Percentiles rank a stretch among this genome's conserved stretches.
These are phyloP conservation scores for Penicillium ucsense DNA, from an alignment of 495 filamentous ascomycete genomes.

Conservation along the genomic window DNA sequence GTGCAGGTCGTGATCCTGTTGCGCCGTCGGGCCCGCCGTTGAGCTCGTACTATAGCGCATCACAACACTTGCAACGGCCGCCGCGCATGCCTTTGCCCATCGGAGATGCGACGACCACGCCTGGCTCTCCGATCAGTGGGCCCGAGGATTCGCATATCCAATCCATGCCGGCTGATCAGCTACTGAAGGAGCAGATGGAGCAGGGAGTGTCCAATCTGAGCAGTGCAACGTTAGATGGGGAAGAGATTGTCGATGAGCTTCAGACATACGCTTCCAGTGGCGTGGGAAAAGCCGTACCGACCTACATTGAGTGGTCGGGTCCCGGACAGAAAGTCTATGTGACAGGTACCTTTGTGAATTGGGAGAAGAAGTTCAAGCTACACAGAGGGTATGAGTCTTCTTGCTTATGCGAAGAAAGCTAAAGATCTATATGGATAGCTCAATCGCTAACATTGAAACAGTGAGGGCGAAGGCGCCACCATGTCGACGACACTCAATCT, in stretches of 20 bases:
- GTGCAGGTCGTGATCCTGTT: constrained; percentile 25
- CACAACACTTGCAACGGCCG: constrained; percentile 56
- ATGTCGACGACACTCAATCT: constrained; percentile 71
- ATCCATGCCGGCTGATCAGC: constrained; percentile 38
- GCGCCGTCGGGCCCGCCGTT: constrained; percentile 36
- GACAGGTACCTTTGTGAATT: constrained; percentile 91
- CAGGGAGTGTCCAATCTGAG: constrained; percentile 55
- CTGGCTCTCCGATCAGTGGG: constrained; percentile 72
- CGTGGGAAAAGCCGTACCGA: constrained; percentile 53
- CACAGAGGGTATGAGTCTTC: constrained; percentile 55
- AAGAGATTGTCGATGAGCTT: constrained; percentile 69
- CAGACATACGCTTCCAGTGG: constrained; percentile 46
- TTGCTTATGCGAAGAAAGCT: not conserved
- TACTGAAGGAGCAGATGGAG: constrained; percentile 35
- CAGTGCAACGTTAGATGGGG: constrained; percentile 65
- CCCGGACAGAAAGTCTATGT: constrained; percentile 84
- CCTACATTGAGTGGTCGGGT: constrained; percentile 69
- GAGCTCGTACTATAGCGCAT: constrained; percentile 42
- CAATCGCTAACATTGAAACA: constrained; percentile 9
- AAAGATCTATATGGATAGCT: not conserved
- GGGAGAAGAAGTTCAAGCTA: constrained; percentile 84
- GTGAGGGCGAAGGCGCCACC: constrained; percentile 37
- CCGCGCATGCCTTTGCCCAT: constrained; percentile 86
- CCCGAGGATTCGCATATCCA: constrained; percentile 44
- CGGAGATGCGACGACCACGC: constrained; percentile 75